These are phyloP conservation scores for Pichia rugopelliculosa DNA, from an alignment of 805 yeast genomes.

Conservation along the genomic window DNA sequence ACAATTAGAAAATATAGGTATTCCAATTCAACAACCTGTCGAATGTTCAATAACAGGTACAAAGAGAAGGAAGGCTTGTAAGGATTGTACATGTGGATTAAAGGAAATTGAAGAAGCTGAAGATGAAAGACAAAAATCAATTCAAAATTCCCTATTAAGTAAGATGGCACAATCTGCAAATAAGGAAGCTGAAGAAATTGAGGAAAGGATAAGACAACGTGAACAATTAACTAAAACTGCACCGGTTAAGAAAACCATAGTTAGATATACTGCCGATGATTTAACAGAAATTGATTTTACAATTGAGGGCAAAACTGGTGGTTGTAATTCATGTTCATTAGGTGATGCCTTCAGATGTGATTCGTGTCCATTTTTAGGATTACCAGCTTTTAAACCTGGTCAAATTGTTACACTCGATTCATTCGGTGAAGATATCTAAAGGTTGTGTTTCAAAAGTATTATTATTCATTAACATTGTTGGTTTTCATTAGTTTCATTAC, in stretches of 20 bases:
- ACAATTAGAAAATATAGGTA: constrained; percentile 36
- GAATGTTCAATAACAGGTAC: constrained; percentile 43
- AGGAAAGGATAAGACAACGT: constrained; percentile 34
- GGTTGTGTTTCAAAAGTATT: neutral
- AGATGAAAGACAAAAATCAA: constrained; percentile 35
- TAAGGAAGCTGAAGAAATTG: constrained; percentile 47
- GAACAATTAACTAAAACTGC: constrained; percentile 15
- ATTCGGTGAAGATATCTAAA: constrained; percentile 67
- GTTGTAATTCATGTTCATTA: constrained; percentile 93
- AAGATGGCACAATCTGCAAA: constrained; percentile 45
- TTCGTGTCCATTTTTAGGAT: constrained; percentile 94
- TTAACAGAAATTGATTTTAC: constrained; percentile 91
- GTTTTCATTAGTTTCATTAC: neutral
- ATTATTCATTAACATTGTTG: neutral
- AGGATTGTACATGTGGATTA: constrained; percentile 96
- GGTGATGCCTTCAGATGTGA: constrained; percentile 99
- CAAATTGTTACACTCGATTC: constrained; percentile 73
- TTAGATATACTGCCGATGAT: constrained; percentile 58
- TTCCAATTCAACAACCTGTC: constrained; percentile 47
- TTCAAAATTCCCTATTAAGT: constrained; percentile 40
- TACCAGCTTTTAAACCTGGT: constrained; percentile 98
- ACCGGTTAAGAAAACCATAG: constrained; percentile 16
- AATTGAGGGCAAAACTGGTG: constrained; percentile 93
- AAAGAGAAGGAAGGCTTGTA: constrained; percentile 87
- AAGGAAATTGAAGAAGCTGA: constrained; percentile 78